These are phyloP conservation scores for Dicorynia guianensis DNA, from an alignment of 306 rosid species.

Conservation along the genomic window DNA sequence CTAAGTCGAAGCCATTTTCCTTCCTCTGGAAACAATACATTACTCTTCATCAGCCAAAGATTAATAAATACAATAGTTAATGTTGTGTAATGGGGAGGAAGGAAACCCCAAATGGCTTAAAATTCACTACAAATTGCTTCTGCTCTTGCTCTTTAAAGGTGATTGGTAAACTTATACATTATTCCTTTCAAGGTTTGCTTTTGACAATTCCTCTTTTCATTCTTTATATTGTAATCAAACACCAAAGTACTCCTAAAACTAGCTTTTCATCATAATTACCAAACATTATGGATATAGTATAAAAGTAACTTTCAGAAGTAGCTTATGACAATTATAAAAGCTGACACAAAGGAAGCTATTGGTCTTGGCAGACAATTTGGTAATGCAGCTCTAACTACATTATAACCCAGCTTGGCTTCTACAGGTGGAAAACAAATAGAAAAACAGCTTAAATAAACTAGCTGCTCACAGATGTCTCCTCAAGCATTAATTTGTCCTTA, in stretches of 20 bases:
- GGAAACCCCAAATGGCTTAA: not conserved
- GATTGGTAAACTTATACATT: too few species aligned
- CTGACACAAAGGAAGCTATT: not conserved
- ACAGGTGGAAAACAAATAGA: not conserved
- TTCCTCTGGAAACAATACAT: not conserved
- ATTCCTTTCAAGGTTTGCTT: too few species aligned
- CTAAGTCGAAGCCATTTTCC: not conserved
- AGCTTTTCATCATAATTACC: too few species aligned
- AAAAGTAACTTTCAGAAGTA: too few species aligned
- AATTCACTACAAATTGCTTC: not conserved
- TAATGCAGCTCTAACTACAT: slow-evolving; percentile 1
- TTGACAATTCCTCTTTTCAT: too few species aligned
- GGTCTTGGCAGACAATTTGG: slow-evolving; percentile 2
- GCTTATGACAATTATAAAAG: too few species aligned
- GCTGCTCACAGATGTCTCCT: too few species aligned
- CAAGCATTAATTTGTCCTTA: too few species aligned
- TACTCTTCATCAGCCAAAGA: slow-evolving; percentile 4
- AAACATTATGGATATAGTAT: too few species aligned
- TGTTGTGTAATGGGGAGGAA: not conserved
- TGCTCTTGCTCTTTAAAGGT: too few species aligned
- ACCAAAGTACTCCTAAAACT: too few species aligned
- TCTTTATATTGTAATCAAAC: too few species aligned
- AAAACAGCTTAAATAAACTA: not conserved
- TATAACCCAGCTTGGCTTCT: not conserved
- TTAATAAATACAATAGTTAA: not conserved